A percentile compares a stretch with the other conserved stretches of the same genome.
These are phyloP conservation scores for Acacia confusa DNA, from an alignment of 306 rosid species.

Conservation along the genomic window DNA sequence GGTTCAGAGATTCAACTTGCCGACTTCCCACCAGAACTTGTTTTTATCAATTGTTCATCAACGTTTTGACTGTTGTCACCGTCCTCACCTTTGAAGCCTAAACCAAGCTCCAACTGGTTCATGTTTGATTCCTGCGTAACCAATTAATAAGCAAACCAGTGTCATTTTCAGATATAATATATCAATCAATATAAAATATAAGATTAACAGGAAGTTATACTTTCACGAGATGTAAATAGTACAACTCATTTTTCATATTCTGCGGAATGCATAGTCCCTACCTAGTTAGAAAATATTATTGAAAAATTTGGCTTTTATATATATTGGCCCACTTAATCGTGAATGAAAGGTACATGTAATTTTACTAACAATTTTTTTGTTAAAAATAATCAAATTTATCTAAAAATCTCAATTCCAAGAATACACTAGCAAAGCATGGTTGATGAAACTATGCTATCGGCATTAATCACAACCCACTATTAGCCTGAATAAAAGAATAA, in stretches of 20 bases:
- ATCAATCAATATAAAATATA: not conserved
- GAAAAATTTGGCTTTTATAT: not conserved
- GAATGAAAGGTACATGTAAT: not conserved
- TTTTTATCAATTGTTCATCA: slow-evolving; percentile 32
- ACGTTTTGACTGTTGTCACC: slow-evolving; percentile 22
- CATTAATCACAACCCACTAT: not conserved
- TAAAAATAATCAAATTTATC: not conserved
- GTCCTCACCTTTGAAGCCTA: slow-evolving; percentile 45
- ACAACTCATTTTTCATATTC: not conserved
- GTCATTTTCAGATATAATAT: slow-evolving; percentile 10
- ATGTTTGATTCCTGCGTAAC: slow-evolving; percentile 45
- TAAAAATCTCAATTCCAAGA: not conserved
- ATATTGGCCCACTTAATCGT: not conserved
- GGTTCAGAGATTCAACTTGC: slow-evolving; percentile 24
- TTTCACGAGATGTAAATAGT: not conserved
- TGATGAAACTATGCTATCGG: not conserved
- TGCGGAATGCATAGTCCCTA: not conserved
- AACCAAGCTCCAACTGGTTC: slow-evolving; percentile 50
- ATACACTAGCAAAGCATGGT: not conserved
- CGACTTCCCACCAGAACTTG: slow-evolving; percentile 36
- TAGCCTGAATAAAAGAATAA: not conserved
- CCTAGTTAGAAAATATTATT: not conserved
- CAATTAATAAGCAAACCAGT: slow-evolving; percentile 3
- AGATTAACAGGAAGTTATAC: not conserved
- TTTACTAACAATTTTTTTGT: not conserved